A percentile compares a stretch with the other conserved stretches of the same genome.
Evolutionary conservation across 306 rosid genomes (phyloP).

Genomic region (Cucumis cinereus): DNA sequence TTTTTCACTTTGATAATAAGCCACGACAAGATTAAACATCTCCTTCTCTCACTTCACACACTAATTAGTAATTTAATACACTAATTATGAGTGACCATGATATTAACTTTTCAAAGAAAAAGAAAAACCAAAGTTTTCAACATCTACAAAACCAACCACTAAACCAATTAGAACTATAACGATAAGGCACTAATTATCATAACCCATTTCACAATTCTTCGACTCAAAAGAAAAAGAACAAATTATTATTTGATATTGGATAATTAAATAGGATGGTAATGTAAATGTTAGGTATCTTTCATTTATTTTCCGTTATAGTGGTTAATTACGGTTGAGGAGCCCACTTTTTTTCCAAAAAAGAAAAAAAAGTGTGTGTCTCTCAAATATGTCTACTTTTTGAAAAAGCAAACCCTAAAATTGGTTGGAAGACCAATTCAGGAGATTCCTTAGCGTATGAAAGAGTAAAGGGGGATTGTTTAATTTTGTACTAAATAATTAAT

Average conservation of each 20-base stretch:
- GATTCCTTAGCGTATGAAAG: conserved; percentile 26
- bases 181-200: too few species aligned
- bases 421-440: not conserved
- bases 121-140: not conserved
- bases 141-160: not conserved
- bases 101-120: not conserved
- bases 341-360: not conserved
- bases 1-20: not conserved
- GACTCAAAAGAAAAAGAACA: too few species aligned
- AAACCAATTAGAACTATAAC: too few species aligned
- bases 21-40: not conserved
- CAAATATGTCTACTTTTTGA: conserved; percentile 6
- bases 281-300: not conserved
- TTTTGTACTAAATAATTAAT: not conserved
- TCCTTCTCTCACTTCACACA: not conserved
- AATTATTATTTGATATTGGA: not conserved
- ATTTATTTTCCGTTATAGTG: conserved; percentile 46
- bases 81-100: not conserved
- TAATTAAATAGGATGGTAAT: not conserved
- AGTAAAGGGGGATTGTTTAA: conserved; percentile 1
- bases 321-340: conserved; percentile 56
- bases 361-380: not conserved
- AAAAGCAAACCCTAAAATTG: conserved; percentile 12
- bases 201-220: too few species aligned
- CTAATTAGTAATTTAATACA: not conserved